Base-by-base conservation (phyloP, 768 basidiomycete species). In the Tricholoma bakamatsutake region DNA sequence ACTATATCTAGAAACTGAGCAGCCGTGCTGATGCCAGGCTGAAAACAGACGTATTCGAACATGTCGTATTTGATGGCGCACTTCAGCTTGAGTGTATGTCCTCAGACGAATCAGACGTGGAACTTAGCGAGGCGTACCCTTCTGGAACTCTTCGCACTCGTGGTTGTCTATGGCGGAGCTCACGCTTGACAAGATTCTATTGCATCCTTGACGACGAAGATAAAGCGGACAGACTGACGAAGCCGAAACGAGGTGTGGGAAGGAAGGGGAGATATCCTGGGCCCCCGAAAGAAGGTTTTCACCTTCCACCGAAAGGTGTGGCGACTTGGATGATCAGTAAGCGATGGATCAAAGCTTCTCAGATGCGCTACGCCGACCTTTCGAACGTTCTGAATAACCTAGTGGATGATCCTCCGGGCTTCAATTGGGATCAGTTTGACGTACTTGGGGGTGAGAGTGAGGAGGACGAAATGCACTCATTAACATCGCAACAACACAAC, bases 41-140 rank as follows among this genome's bases (percentile, higher is more conserved):
- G 60, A 80, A 76, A 53, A 67, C 82, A 24, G 69, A 69, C 24
- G 70, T 63, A 0, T 85, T 88, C 57, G 77, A 82, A 53, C 83
- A 88, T 66, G 73, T 81, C 24, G 76, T 72, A 12, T 90, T 90
- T 62, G 85, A 89, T 62, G 81, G 81, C 12, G 87, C 88, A 12
- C 67, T 90, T 55, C 83, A 85, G 57, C 58, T 81, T 17, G 88
- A 90, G 47, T 90, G 87, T 68, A 88, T 90, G 84, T 90, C 88
- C 27, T 85, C 84, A 30, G 88, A 90, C 60, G 88, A 90, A 66
- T 89, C 88, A 12, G 82, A 82, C 58, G 71, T 69, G 49, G 86
- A 85, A 34, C 67, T 70, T 33, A 69, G 67, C 30, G 66, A 67
- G 57, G 61, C 50, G 42, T 58, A 62, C 4, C 71, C 65, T 40